Evolutionary conservation across 163 green algal genomes (phyloP).

Genomic region (Scenedesmus sp.): DNA sequence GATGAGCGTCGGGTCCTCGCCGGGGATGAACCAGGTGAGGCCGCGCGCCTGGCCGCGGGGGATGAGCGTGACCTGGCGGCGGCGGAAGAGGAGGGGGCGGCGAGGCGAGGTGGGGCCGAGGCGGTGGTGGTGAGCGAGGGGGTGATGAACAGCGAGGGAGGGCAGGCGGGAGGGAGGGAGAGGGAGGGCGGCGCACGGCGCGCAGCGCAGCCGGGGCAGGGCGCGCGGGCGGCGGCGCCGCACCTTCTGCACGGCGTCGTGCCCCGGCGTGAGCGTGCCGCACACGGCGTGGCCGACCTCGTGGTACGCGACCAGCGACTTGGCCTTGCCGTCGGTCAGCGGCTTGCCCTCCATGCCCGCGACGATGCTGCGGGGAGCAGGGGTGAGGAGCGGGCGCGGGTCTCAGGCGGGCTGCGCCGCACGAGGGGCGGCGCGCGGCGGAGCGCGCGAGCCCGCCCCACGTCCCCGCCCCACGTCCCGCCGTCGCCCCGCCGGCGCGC

Average conservation of each 20-base stretch:
- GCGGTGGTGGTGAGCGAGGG: not conserved
- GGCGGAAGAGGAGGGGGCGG: not conserved
- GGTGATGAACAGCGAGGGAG: not conserved
- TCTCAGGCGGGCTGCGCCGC: too few species aligned
- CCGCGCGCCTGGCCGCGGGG: conserved; percentile 94
- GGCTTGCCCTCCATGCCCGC: conserved; percentile 97
- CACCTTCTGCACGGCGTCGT: conserved; percentile 98
- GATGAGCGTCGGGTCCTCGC: conserved; percentile 96
- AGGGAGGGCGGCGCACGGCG: not conserved
- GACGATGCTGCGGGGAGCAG: conserved; percentile 46
- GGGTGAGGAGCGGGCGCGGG: too few species aligned
- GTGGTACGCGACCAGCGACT: conserved; percentile 98
- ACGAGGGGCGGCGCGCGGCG: too few species aligned
- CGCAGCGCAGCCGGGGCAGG: conserved; percentile 84
- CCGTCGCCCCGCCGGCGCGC: too few species aligned
- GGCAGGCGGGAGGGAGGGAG: not conserved
- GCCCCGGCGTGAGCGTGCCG: conserved; percentile 90
- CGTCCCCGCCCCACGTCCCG: too few species aligned
- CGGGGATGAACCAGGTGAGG: conserved; percentile 97
- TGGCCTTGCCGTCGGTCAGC: conserved; percentile 96
- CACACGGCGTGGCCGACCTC: conserved; percentile 98
- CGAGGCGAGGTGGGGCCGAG: not conserved
- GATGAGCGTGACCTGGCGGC: conserved; percentile 87
- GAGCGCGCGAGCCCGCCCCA: too few species aligned
- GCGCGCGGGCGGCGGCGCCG: conserved; percentile 90